Percentiles rank a stretch among this genome's conserved stretches.
phyloP scores from a whole-genome alignment of 2,329 filamentous ascomycete species.

The Scopulariopsis brevicaulis region DNA sequence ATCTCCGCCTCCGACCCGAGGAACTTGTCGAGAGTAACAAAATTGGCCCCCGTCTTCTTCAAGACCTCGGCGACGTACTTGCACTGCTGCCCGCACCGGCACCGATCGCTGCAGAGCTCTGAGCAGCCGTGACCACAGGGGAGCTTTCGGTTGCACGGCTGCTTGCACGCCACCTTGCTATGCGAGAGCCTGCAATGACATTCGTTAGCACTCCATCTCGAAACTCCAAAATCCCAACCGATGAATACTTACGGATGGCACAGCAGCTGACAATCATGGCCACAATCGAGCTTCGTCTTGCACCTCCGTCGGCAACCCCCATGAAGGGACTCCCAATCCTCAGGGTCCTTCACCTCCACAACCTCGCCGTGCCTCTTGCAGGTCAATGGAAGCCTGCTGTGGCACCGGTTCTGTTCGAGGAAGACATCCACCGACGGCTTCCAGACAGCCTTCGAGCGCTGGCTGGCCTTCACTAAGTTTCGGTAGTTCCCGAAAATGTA shows the following conservation, averaged over 20 bases:
- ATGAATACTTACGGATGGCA: constrained; percentile 5
- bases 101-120: neutral
- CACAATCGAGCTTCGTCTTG: constrained; percentile 1
- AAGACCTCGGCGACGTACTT: neutral
- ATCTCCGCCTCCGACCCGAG: neutral
- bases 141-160: neutral
- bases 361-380: constrained; percentile 48
- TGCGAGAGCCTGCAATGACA: neutral
- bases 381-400: constrained; percentile 46
- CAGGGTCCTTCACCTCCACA: constrained; percentile 36
- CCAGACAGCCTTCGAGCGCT: constrained; percentile 28
- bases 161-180: neutral
- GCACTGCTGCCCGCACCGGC: neutral
- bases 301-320: constrained; percentile 6
- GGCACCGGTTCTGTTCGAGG: constrained; percentile 29
- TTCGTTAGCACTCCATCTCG: neutral
- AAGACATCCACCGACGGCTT: neutral
- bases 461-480: constrained; percentile 32
- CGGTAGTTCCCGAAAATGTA: constrained; percentile 74
- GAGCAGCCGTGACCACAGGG: constrained; percentile 3
- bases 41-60: neutral
- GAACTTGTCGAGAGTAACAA: neutral
- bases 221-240: neutral
- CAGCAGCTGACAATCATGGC: constrained; percentile 4
- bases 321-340: constrained; percentile 33